Evolutionary conservation across 352 stramenopile species (phyloP).

Genomic region (Pythium brachiatum): DNA sequence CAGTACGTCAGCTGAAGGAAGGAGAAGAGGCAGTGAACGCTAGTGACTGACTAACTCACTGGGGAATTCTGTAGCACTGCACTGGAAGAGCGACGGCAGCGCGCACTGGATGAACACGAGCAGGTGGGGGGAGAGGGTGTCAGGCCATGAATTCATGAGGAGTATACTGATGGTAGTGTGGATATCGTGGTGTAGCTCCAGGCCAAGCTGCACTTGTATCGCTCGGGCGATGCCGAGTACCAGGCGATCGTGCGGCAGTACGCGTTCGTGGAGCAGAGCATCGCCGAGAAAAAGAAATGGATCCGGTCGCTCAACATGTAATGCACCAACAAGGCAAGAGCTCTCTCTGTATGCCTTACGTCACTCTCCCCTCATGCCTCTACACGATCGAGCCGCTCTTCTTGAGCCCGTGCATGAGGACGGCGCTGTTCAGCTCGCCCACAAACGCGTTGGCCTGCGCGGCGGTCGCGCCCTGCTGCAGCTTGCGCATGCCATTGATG

Average conservation of each 20-base stretch:
- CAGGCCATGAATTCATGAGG: background rate
- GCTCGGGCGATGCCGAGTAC: constrained; percentile 31
- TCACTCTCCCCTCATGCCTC: too few relatives aligned
- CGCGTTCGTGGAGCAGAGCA: constrained; percentile 26
- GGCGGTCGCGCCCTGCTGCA: constrained; percentile 56
- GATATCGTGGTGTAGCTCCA: constrained; percentile 24
- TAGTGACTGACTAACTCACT: background rate
- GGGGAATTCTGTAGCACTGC: constrained; percentile 17
- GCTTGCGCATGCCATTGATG: constrained; percentile 89
- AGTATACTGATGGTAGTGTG: background rate
- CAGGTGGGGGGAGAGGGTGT: constrained; percentile 8
- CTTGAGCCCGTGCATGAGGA: constrained; percentile 76
- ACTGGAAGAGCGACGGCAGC: constrained; percentile 25
- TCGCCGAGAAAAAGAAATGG: constrained; percentile 43
- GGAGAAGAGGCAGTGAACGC: too few relatives aligned
- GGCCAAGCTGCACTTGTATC: constrained; percentile 37
- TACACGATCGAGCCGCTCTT: constrained; percentile 30
- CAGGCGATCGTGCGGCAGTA: constrained; percentile 40
- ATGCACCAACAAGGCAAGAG: too few relatives aligned
- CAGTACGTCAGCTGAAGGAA: constrained; percentile 22
- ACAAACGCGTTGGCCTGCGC: constrained; percentile 62
- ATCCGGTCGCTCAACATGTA: constrained; percentile 42
- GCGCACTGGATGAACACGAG: constrained; percentile 24
- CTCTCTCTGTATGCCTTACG: background rate
- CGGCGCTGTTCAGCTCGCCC: constrained; percentile 62